phyloP scores from a whole-genome alignment of 2,329 filamentous ascomycete genomes.

The Neocucurbitaria cava region DNA sequence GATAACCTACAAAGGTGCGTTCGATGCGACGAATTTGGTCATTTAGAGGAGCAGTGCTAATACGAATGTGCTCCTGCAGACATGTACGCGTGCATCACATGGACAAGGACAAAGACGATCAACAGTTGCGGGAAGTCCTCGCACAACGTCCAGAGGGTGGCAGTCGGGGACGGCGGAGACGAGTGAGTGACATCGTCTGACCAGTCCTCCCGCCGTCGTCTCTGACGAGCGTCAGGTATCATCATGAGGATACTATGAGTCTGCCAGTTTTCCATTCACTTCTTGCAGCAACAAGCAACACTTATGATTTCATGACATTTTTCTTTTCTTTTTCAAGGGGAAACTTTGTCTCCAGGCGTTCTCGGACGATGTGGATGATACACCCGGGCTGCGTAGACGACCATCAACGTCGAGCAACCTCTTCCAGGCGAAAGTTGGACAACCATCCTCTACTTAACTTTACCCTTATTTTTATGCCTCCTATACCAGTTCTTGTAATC shows the following conservation, averaged over 20 bases:
- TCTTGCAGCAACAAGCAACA: neutral
- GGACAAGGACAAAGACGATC: conserved; percentile 89
- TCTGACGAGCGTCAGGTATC: neutral
- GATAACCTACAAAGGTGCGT: conserved; percentile 92
- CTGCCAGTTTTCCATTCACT: neutral
- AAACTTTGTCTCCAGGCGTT: neutral
- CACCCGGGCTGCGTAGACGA: neutral
- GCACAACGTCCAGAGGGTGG: conserved; percentile 85
- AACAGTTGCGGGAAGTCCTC: conserved; percentile 79
- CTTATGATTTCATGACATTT: neutral
- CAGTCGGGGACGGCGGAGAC: conserved; percentile 77
- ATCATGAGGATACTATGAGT: neutral
- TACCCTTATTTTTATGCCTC: neutral
- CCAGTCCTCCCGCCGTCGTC: neutral
- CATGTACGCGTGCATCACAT: conserved; percentile 92
- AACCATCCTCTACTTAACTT: neutral
- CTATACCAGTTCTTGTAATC: conserved; percentile 1
- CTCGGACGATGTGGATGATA: neutral
- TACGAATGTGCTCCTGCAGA: conserved; percentile 53
- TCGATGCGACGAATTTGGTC: neutral
- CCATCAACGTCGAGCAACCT: neutral
- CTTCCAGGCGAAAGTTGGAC: conserved; percentile 1
- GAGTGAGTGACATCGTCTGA: conserved; percentile 51
- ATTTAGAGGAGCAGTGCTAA: neutral
- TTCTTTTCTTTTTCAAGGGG: neutral